phyloP scores from a whole-genome alignment of 2,329 filamentous ascomycete species.

The Cucurbitaria berberidis region DNA sequence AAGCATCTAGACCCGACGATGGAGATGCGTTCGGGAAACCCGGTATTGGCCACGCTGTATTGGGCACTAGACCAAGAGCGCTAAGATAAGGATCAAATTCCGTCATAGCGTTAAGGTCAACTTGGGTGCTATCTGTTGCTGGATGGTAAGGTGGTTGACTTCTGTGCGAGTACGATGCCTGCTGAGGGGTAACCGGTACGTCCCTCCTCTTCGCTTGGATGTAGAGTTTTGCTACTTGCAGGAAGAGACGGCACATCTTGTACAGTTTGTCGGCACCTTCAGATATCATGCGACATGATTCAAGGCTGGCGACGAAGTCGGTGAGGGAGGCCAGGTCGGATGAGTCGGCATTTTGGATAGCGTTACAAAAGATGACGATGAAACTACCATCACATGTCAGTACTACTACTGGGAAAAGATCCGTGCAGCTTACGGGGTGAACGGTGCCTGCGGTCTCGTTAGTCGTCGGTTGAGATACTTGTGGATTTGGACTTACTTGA shows the following conservation, averaged over 20 bases:
- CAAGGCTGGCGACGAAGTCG: constrained; percentile 63
- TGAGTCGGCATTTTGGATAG: constrained; percentile 59
- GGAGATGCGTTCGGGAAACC: constrained; percentile 10
- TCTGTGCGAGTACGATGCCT: constrained; percentile 4
- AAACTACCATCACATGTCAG: constrained; percentile 33
- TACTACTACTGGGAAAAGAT: neutral
- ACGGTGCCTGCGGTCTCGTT: constrained; percentile 53
- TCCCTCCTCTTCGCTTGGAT: constrained; percentile 64
- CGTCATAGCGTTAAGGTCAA: constrained; percentile 36
- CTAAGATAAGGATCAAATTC: constrained; percentile 69
- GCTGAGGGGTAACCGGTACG: constrained; percentile 9
- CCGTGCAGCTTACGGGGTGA: constrained; percentile 49
- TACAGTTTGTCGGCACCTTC: constrained; percentile 67
- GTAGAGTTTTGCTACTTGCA: constrained; percentile 66
- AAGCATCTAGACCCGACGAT: constrained; percentile 10
- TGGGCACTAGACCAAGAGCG: constrained; percentile 66
- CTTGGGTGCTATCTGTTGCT: constrained; percentile 13
- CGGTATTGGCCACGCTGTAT: constrained; percentile 32
- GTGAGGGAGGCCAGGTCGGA: constrained; percentile 62
- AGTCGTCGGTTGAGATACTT: constrained; percentile 16
- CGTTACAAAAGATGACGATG: constrained; percentile 57
- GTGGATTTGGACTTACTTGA: neutral
- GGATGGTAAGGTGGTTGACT: constrained; percentile 21
- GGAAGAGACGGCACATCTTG: constrained; percentile 67
- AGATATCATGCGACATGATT: constrained; percentile 59